Conservation (phyloP, 768 basidiomycete species). For the Suillus variegatus region DNA sequence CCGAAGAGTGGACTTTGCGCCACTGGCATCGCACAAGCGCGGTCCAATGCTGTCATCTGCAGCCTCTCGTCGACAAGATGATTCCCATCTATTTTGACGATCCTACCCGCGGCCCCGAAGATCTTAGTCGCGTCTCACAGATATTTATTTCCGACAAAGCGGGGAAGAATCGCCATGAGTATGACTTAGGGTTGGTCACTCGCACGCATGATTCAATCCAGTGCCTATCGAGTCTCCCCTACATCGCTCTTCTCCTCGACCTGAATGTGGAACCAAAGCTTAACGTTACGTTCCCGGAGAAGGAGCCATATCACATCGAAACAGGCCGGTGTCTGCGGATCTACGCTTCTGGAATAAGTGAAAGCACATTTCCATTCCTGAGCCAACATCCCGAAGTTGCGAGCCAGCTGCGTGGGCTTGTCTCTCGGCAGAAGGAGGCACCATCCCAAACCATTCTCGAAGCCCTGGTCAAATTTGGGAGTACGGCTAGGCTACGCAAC, state of each 20-base stretch:
- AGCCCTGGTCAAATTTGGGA: no score
- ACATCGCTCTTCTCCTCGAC: conserved; percentile 1
- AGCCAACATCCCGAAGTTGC: no score
- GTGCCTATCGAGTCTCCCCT: neutral
- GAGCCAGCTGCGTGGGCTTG: no score
- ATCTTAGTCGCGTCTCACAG: conserved; percentile 7
- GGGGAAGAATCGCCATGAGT: neutral
- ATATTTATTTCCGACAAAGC: conserved; percentile 22
- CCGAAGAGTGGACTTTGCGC: conserved; percentile 9
- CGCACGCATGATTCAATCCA: neutral
- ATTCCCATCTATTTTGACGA: conserved; percentile 17
- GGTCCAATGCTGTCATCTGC: conserved; percentile 19
- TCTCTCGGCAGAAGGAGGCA: no score
- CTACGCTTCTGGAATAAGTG: neutral
- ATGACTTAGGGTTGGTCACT: neutral
- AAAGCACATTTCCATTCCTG: neutral
- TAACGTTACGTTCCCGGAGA: neutral
- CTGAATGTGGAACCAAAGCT: neutral
- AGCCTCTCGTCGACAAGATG: conserved; percentile 15
- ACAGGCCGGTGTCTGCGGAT: neutral
- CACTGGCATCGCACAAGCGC: conserved; percentile 20
- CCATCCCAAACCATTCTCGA: no score
- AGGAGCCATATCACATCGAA: neutral
- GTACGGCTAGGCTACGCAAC: no score
- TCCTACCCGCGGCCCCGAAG: neutral